Evolutionary conservation across 352 stramenopile genomes (phyloP), one percentile per base, ranked within the genome.

Genomic region (Globisporangium abappressorium): DNA sequence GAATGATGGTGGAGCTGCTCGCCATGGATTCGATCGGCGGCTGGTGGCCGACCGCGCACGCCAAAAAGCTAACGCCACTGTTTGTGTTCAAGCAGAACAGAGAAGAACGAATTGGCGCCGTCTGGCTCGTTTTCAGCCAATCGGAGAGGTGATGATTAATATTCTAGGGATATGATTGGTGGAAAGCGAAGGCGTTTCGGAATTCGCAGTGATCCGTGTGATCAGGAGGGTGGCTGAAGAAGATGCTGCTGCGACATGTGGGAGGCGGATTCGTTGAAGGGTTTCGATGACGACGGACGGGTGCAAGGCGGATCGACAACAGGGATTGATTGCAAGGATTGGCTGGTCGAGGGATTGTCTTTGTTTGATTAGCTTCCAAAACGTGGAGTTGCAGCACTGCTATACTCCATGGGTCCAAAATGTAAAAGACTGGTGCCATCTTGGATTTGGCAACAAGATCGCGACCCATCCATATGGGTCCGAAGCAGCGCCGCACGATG

Each of bases 381-480:
- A n/a, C n/a, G n/a, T n/a, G n/a, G n/a, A n/a, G n/a, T n/a, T n/a
- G n/a, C n/a, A n/a, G n/a, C n/a, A n/a, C n/a, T n/a, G n/a, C n/a
- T n/a, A n/a, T n/a, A n/a, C n/a, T n/a, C n/a, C n/a, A n/a, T n/a
- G n/a, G n/a, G n/a, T n/a, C n/a, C n/a, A n/a, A 26, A 56, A 28
- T 36, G 12, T 18, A 57, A 41, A 30, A 38, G n/a, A 41, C 6
- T 22, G 7, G 55, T 18, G 3, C 30, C 41, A 22, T 49, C 55
- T 43, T 43, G 18, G 8, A 20, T 24, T 43, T 46, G 28, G 55
- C 30, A 22, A n/a, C 22, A 28, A 46, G 28, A 60, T 60, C 30
- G 30, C 55, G 38, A 60, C 55, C 55, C 55, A 43, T 33, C 30
- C 55, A 60, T 60, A 34, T 28, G 55, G 55, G 41, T 49, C 18